Percentiles rank a stretch among this genome's conserved stretches.
Conservation (phyloP, 768 basidiomycete species). For the Hygrocybe coccinea region DNA sequence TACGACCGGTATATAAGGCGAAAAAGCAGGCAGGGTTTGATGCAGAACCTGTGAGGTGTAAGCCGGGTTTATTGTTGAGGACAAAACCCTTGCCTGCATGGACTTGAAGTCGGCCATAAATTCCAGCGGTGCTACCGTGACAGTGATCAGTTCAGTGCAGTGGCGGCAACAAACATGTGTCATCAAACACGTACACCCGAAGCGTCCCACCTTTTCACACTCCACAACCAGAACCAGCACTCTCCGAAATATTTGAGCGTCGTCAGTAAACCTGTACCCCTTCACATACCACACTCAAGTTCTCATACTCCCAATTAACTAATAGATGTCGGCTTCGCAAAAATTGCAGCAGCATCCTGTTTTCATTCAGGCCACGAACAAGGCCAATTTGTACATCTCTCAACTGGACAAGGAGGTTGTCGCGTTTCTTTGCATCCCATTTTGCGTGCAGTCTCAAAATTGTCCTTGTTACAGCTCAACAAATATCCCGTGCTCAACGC, state of each 20-base stretch:
- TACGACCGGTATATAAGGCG: constrained; percentile 60
- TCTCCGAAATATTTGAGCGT: constrained; percentile 7
- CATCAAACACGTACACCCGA: constrained; percentile 48
- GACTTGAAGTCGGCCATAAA: constrained; percentile 57
- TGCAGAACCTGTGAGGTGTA: constrained; percentile 50
- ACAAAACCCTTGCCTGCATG: constrained; percentile 41
- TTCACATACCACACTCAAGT: background rate
- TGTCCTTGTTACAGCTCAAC: constrained; percentile 46
- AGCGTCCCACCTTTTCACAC: constrained; percentile 21
- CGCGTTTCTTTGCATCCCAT: background rate
- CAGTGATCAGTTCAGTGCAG: too few species aligned
- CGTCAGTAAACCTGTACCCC: too few species aligned
- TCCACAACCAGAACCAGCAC: constrained; percentile 2
- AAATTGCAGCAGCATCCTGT: constrained; percentile 85
- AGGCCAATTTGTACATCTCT: constrained; percentile 72
- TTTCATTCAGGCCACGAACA: constrained; percentile 77
- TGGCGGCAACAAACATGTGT: constrained; percentile 65
- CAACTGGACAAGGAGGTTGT: constrained; percentile 96
- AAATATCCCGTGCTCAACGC: constrained; percentile 84
- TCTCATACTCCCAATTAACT: background rate
- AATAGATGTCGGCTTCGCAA: constrained; percentile 69
- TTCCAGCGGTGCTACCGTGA: too few species aligned
- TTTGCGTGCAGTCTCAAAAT: constrained; percentile 11
- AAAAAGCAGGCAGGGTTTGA: constrained; percentile 61
- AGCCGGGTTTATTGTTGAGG: constrained; percentile 18